Percentiles rank a stretch among this genome's conserved stretches.
phyloP scores from a whole-genome alignment of 257 asterid genomes.

The Solanum bulbocastanum region DNA sequence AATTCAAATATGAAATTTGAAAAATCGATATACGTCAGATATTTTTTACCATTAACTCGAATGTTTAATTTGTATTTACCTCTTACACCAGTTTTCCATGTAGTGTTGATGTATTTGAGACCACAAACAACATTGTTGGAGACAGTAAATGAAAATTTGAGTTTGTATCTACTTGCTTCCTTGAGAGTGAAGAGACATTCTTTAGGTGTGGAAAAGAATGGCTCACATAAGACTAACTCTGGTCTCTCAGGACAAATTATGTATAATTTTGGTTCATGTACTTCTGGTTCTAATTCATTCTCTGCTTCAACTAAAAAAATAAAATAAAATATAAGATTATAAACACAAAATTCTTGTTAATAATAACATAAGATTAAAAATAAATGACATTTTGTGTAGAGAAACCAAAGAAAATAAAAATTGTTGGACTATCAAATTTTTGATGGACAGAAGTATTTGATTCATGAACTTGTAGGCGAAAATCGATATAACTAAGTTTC shows the following conservation, averaged over 20 bases:
- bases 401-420: background rate
- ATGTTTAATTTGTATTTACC: constrained; percentile 6
- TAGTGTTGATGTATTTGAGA: constrained; percentile 40
- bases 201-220: constrained; percentile 41
- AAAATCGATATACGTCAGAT: background rate
- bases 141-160: constrained; percentile 38
- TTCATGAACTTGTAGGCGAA: background rate
- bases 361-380: background rate
- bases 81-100: constrained; percentile 51
- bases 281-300: constrained; percentile 10
- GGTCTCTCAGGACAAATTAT: constrained; percentile 37
- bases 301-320: background rate
- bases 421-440: background rate
- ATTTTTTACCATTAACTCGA: background rate
- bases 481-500: background rate
- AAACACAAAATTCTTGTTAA: background rate
- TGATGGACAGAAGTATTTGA: background rate
- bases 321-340: background rate
- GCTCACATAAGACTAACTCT: constrained; percentile 26
- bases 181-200: constrained; percentile 44
- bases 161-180: constrained; percentile 38
- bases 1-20: background rate
- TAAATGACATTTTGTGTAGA: background rate
- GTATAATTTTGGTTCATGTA: constrained; percentile 23
- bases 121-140: constrained; percentile 33